Percentiles rank a stretch among this genome's conserved stretches.
Evolutionary conservation across 192 early-diverging fungal genomes (phyloP).

Genomic region (Mortierella hygrophila): DNA sequence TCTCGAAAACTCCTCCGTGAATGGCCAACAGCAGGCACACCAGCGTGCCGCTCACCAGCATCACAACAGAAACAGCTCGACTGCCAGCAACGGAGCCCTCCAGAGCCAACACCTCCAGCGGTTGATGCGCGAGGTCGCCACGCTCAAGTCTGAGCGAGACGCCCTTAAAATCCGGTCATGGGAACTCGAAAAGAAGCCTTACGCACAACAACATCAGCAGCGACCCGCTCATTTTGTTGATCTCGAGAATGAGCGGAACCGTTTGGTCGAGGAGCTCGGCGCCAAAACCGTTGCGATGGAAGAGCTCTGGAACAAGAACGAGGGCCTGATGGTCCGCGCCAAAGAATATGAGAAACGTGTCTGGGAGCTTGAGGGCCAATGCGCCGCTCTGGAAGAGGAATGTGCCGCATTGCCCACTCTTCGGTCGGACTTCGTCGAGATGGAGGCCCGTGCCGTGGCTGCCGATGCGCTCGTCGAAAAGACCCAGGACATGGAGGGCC

Average conservation of each 20-base stretch:
- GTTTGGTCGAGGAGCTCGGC: constrained; percentile 44
- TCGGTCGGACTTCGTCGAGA: constrained; percentile 40
- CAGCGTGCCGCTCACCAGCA: constrained; percentile 1
- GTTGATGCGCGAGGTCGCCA: constrained; percentile 34
- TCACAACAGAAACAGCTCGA: constrained; percentile 18
- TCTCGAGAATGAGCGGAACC: constrained; percentile 52
- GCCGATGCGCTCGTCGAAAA: constrained; percentile 45
- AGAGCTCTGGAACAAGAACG: constrained; percentile 56
- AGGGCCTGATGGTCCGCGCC: constrained; percentile 44
- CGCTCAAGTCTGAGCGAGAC: constrained; percentile 38
- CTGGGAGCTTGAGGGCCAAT: constrained; percentile 48
- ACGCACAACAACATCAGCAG: constrained; percentile 18
- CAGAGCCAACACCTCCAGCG: constrained; percentile 40
- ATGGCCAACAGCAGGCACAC: constrained; percentile 13
- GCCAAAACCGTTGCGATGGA: constrained; percentile 52
- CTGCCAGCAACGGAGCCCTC: neutral
- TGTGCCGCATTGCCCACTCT: constrained; percentile 29
- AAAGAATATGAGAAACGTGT: constrained; percentile 55
- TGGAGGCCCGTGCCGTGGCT: constrained; percentile 43
- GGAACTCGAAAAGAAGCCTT: constrained; percentile 52
- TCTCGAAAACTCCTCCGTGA: constrained; percentile 35
- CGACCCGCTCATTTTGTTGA: constrained; percentile 46
- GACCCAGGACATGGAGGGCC: constrained; percentile 49
- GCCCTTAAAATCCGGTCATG: constrained; percentile 47
- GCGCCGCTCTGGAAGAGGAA: constrained; percentile 33